phyloP scores from a whole-genome alignment of 805 yeast species.

The Candida montana region DNA sequence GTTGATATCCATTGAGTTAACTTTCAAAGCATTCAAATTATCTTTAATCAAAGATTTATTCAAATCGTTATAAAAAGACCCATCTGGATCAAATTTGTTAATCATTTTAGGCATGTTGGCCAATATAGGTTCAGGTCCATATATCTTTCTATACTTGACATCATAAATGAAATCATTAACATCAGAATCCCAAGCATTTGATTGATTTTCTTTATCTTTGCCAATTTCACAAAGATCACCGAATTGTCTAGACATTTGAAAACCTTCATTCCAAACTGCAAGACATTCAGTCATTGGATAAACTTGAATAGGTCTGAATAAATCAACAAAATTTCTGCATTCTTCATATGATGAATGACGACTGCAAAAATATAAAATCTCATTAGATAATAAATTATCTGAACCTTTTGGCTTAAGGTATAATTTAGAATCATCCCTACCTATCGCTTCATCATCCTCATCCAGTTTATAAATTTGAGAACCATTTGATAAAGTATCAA shows the following conservation, averaged over 20 bases:
- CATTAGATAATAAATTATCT: constrained; percentile 30
- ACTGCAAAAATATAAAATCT: constrained; percentile 35
- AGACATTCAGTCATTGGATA: constrained; percentile 37
- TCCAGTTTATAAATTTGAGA: constrained; percentile 19
- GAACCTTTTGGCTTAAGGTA: constrained; percentile 30
- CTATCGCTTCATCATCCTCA: neutral
- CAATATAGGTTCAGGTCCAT: constrained; percentile 5
- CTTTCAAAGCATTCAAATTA: neutral
- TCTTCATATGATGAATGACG: constrained; percentile 45
- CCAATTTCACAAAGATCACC: constrained; percentile 29
- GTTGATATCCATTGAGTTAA: neutral
- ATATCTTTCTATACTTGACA: constrained; percentile 1
- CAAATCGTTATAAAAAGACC: constrained; percentile 2
- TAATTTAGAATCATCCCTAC: neutral
- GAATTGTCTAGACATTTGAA: constrained; percentile 36
- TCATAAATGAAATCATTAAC: constrained; percentile 15
- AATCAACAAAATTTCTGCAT: constrained; percentile 28
- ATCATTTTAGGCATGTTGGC: neutral
- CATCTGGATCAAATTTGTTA: constrained; percentile 7
- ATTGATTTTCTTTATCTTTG: neutral
- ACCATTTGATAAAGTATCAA: constrained; percentile 12
- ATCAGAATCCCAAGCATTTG: neutral
- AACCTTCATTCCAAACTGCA: constrained; percentile 33
- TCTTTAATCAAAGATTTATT: neutral
- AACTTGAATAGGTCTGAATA: constrained; percentile 36